phyloP scores from a whole-genome alignment of 2,329 filamentous ascomycete species.

The Phyllachora maydis region DNA sequence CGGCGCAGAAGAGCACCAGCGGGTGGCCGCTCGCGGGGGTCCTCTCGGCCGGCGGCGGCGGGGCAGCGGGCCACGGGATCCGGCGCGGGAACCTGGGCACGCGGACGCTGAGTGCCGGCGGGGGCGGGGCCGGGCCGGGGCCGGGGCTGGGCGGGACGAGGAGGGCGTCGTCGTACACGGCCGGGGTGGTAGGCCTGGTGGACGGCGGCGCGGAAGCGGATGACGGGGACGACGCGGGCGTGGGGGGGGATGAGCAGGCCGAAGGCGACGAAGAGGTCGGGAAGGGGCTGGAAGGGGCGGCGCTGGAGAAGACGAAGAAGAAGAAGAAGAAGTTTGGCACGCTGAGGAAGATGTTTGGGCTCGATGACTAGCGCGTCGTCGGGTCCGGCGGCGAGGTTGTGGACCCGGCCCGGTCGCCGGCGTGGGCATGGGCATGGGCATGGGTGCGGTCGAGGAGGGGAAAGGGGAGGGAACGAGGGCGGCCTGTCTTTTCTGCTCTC shows the following conservation, averaged over 20 bases:
- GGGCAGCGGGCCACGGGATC: conserved; percentile 4
- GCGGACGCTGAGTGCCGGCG: conserved; percentile 6
- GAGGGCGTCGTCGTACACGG: conserved; percentile 14
- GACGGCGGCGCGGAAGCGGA: conserved; percentile 3
- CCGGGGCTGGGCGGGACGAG: conserved; percentile 14
- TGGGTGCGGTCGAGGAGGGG: no score
- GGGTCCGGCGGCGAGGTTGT: no score
- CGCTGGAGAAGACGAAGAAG: conserved; percentile 6
- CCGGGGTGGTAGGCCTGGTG: conserved; percentile 4
- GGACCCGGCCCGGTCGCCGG: no score
- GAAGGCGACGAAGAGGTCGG: not conserved
- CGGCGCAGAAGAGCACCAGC: conserved; percentile 9
- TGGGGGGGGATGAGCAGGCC: not conserved
- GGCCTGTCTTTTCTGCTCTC: no score
- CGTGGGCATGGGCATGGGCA: no score
- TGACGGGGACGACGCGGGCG: no score
- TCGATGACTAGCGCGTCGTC: conserved; percentile 27
- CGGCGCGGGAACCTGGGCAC: conserved; percentile 10
- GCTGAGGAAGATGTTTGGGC: conserved; percentile 42
- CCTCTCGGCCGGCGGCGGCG: conserved; percentile 6
- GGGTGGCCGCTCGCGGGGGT: conserved; percentile 12
- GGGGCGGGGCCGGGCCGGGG: conserved; percentile 5
- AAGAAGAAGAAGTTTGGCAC: conserved; percentile 48
- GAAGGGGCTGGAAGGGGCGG: no score
- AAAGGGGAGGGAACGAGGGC: no score